Conservation (phyloP, 164 flowering plant species). For the Stephania cephalantha region DNA sequence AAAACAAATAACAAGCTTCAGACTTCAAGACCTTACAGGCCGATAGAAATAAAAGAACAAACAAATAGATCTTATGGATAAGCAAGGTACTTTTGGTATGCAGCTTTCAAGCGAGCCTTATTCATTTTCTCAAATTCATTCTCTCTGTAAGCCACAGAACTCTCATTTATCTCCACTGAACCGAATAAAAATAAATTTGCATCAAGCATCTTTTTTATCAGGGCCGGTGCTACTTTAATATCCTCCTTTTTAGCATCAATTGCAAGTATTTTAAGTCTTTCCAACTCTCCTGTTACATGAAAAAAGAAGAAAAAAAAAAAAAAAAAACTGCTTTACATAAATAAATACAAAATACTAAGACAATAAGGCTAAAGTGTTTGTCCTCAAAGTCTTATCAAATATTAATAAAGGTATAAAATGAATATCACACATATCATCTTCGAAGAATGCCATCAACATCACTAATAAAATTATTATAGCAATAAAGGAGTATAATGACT, state of each 20-base stretch:
- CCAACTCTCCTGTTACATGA: slow-evolving; percentile 49
- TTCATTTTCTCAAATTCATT: slow-evolving; percentile 49
- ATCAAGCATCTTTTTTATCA: slow-evolving; percentile 68
- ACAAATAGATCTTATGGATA: neutral
- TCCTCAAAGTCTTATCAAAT: neutral
- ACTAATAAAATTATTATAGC: neutral
- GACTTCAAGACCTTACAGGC: no score
- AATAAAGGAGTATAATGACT: neutral
- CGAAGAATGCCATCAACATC: neutral
- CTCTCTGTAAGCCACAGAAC: slow-evolving; percentile 40
- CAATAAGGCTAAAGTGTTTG: no score
- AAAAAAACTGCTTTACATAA: neutral
- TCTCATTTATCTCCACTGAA: slow-evolving; percentile 50
- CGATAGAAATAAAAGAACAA: neutral
- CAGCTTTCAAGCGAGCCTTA: slow-evolving; percentile 44
- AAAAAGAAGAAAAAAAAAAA: slow-evolving; percentile 2
- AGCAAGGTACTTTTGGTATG: slow-evolving; percentile 47
- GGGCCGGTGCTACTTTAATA: slow-evolving; percentile 38
- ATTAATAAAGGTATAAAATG: no score
- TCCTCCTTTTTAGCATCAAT: slow-evolving; percentile 38
- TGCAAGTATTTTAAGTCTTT: slow-evolving; percentile 42
- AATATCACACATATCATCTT: neutral
- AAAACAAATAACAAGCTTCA: slow-evolving; percentile 2
- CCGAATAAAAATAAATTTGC: slow-evolving; percentile 70
- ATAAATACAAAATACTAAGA: no score